A percentile compares a stretch with the other conserved stretches of the same genome.
phyloP scores from a whole-genome alignment of 768 basidiomycete species.

The Mycena alexandri region DNA sequence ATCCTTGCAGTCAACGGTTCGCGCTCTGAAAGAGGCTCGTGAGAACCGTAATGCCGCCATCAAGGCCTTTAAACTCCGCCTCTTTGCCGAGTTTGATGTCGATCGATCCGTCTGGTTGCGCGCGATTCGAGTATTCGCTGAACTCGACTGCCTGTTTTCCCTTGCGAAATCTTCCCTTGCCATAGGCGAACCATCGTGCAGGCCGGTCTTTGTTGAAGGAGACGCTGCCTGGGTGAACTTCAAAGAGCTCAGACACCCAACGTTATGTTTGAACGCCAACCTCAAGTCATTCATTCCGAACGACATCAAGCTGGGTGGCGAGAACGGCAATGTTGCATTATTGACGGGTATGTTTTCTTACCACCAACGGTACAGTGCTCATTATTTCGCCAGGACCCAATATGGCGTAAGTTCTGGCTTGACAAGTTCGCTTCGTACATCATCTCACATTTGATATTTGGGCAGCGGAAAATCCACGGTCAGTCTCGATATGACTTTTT shows the following conservation, averaged over 20 bases:
- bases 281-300: constrained; percentile 92
- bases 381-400: constrained; percentile 72
- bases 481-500: constrained; percentile 20
- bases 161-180: constrained; percentile 90
- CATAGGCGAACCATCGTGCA: constrained; percentile 93
- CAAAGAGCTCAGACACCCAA: constrained; percentile 90
- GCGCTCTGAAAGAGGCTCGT: constrained; percentile 91
- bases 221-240: constrained; percentile 89
- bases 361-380: constrained; percentile 1
- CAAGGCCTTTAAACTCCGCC: constrained; percentile 84
- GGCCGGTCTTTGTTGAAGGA: constrained; percentile 88
- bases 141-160: constrained; percentile 96
- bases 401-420: constrained; percentile 75
- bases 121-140: constrained; percentile 88
- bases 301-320: constrained; percentile 86
- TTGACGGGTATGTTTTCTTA: constrained; percentile 75
- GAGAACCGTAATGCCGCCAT: constrained; percentile 86
- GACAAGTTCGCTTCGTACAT: background rate
- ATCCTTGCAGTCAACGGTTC: constrained; percentile 76
- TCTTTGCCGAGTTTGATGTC: constrained; percentile 85
- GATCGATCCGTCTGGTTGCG: constrained; percentile 87
- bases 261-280: constrained; percentile 73
- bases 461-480: constrained; percentile 83
- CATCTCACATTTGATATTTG: constrained; percentile 20
- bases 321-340: constrained; percentile 80